phyloP scores from a whole-genome alignment of 805 yeast species.

The Saccharomycopsis sp. region DNA sequence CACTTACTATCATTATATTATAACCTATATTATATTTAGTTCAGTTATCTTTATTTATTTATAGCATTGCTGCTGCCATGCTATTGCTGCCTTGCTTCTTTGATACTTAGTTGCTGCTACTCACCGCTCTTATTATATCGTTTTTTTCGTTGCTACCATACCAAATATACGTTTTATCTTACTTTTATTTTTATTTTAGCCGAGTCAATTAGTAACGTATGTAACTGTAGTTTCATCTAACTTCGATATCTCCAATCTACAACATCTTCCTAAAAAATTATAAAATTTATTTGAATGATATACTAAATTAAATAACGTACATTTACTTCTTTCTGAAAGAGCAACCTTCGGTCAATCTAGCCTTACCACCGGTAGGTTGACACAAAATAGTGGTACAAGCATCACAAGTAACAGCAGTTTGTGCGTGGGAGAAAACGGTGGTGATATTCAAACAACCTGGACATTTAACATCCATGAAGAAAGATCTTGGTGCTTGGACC shows the following conservation, averaged over 20 bases:
- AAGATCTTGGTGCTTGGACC: constrained; percentile 97
- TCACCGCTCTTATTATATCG: no score
- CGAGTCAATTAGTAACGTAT: no score
- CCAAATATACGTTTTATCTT: no score
- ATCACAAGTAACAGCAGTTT: constrained; percentile 99
- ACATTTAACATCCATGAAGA: constrained; percentile 99
- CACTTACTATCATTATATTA: background rate
- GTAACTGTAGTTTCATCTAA: no score
- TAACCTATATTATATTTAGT: background rate
- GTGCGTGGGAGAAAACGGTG: constrained; percentile 99
- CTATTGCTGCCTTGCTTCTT: no score
- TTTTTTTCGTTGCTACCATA: no score
- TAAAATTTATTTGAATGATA: background rate
- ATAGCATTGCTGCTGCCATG: no score
- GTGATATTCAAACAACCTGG: constrained; percentile 99
- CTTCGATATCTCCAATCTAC: background rate
- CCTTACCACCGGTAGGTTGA: constrained; percentile 99
- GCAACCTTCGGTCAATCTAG: constrained; percentile 98
- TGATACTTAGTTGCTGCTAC: no score
- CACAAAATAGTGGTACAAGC: constrained; percentile 97
- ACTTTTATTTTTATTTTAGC: no score
- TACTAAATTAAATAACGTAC: background rate
- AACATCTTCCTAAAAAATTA: background rate
- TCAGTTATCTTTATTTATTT: background rate
- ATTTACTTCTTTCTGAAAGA: constrained; percentile 97